Base-by-base conservation (phyloP, 176 grass and related monocot genomes). In the Aegilops longissima region DNA sequence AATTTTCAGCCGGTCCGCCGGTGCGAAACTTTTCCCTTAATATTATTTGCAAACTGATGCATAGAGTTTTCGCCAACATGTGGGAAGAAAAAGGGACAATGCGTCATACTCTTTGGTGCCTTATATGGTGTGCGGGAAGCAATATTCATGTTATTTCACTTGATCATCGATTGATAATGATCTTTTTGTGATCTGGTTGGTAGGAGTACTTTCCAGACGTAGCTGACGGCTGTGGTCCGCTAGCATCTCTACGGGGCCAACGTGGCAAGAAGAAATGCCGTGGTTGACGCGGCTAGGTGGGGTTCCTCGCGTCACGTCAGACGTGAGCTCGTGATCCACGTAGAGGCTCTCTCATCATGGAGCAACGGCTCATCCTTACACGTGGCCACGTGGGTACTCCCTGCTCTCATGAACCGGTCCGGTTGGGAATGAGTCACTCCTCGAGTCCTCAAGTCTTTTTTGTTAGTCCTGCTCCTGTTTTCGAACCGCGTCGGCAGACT, bases 191-290 rank as follows among this genome's bases (percentile, higher is more conserved):
- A 20, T 21, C 7, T 14, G 1, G 20, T 9, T 12, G 21, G 88
- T 21, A 58, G 4, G 5, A 36, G 54, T 79, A 61, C 77, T 81
- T 49, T 70, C 77, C 61, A 69, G 61, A 86, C 83, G 70, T 73
- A 70, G 8, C 30, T 61, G 68, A 24, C 47, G 80, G 1, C 77
- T 4, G 58, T 34, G 65, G 59, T 18, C 17, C 29, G 9, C 31
- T 17, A 47, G 36, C 76, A 45, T 18, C 54, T 44, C 51, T 11
- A 12, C 18, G 16, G n/a, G 29, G n/a, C 62, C 70, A 68, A 27
- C 80, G 78, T 85, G 88, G 36, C 35, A 21, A 7, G 29, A 80
- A 56, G 7, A 11, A 44, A 35, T 8, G 12, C 11, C 61, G 56
- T n/a, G 14, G 6, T 24, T 45, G 24, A 81, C 12, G 69, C 82